Evolutionary conservation across 1,284 basidiomycete species (phyloP), one percentile per base, ranked within the genome.

Genomic region (Exobasidium cylindrosporum): DNA sequence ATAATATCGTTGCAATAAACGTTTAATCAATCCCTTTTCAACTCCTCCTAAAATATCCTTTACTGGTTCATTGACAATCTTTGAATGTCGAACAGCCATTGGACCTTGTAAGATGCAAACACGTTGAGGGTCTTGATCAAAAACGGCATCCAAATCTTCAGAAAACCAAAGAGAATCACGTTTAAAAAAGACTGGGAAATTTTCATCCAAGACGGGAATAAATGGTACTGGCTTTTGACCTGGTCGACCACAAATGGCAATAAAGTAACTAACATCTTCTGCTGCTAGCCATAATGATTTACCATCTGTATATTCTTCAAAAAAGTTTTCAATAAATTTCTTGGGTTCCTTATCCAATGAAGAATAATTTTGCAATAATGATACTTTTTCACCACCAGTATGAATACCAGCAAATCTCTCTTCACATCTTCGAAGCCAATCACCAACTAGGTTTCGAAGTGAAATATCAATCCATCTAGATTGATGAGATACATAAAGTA

Each of bases 141-240:
- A 94, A 45, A 98, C 92, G 14, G 93, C 95, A 69, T 98, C 95
- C 72, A 98, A 92, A 80, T 99, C 95, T 82, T 98, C 96, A 4
- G 93, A 89, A 50, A 92, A 91, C 95, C 95, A 97, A 4, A 97
- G 86, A 17, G 94, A 97, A 81, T 97, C 94, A 90, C 92, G 79
- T 59, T 62, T 78, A 60, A 76, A 76, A 32, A 67, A 63, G 55
- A 23, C 44, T 31, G 53, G 92, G 80, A 98, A 97, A 59, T 67
- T 69, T 57, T 66, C 86, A 81, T 97, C 94, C 54, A 98, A 86
- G 56, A 97, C 88, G n/a, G 95, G 94, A 73, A 98, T 97, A 85
- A 97, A 98, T 1, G 95, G 96, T 6, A 90, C 94, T 0, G 96
- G 96, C 84, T 98, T 99, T 84, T 98, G 95, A 14, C 92, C 91